phyloP scores from a whole-genome alignment of 305 asterid genomes.

The Fraxinus albicans region DNA sequence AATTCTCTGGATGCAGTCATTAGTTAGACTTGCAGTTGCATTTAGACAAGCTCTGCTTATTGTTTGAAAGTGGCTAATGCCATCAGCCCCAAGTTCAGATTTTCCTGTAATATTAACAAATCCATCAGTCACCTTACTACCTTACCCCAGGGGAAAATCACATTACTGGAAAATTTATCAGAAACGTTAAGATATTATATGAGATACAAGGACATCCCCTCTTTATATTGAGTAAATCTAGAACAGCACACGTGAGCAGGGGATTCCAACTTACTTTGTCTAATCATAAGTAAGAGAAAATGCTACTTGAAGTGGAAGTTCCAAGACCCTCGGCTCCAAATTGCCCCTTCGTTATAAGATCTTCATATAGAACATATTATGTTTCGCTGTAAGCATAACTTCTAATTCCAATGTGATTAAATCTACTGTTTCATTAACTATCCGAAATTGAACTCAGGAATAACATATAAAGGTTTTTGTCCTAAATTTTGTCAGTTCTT shows the following conservation, averaged over 20 bases:
- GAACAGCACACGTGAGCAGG: background rate
- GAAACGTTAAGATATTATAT: background rate
- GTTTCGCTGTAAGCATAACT: background rate
- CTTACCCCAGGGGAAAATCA: conserved; percentile 13
- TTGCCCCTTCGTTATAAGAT: background rate
- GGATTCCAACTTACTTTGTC: background rate
- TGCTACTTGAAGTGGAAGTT: background rate
- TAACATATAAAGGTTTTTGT: background rate
- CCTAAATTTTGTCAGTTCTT: background rate
- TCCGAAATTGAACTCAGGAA: background rate
- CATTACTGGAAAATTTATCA: background rate
- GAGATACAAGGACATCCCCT: background rate
- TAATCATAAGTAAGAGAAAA: background rate
- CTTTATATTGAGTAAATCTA: background rate
- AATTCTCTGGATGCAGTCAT: conserved; percentile 61
- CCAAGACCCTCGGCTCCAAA: background rate
- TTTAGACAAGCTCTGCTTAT: conserved; percentile 64
- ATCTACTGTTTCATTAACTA: background rate
- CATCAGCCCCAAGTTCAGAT: conserved; percentile 54
- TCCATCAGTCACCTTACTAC: conserved; percentile 19
- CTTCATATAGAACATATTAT: background rate
- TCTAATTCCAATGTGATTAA: background rate
- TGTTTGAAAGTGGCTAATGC: conserved; percentile 40
- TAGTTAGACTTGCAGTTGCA: conserved; percentile 58
- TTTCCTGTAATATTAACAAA: conserved; percentile 50